Evolutionary conservation across 805 yeast species (phyloP).

Genomic region (Ogataea ganodermae): DNA sequence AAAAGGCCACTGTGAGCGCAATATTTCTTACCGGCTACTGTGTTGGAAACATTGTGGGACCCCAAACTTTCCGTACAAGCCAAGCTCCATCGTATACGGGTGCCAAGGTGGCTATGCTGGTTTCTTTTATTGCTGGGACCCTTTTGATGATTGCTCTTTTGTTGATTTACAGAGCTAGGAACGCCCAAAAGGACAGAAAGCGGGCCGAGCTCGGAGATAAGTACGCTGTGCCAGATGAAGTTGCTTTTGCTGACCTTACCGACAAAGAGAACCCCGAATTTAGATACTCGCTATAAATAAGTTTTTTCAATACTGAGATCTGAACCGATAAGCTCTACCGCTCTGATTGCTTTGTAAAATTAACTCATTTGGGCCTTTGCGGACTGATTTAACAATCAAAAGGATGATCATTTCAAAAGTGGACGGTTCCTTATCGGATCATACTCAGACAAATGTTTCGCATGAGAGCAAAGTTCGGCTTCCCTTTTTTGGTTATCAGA

Average conservation of each 20-base stretch:
- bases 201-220: conserved; percentile 15
- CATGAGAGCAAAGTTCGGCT: no score
- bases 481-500: neutral
- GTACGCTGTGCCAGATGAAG: conserved; percentile 10
- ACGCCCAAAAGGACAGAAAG: conserved; percentile 4
- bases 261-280: conserved; percentile 17
- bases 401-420: no score
- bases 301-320: no score
- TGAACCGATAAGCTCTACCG: no score
- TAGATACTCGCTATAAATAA: conserved; percentile 1
- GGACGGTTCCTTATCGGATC: no score
- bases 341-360: no score
- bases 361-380: no score
- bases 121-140: conserved; percentile 12
- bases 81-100: conserved; percentile 56
- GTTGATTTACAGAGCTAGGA: conserved; percentile 9
- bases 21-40: conserved; percentile 61
- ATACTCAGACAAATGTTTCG: no score
- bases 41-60: conserved; percentile 67
- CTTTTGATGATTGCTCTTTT: conserved; percentile 5
- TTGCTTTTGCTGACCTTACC: conserved; percentile 21
- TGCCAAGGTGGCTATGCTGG: conserved; percentile 22
- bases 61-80: conserved; percentile 59
- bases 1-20: conserved; percentile 47
- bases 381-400: no score